Conservation (phyloP, 352 stramenopile genomes). For the Plasmopara viticola region DNA sequence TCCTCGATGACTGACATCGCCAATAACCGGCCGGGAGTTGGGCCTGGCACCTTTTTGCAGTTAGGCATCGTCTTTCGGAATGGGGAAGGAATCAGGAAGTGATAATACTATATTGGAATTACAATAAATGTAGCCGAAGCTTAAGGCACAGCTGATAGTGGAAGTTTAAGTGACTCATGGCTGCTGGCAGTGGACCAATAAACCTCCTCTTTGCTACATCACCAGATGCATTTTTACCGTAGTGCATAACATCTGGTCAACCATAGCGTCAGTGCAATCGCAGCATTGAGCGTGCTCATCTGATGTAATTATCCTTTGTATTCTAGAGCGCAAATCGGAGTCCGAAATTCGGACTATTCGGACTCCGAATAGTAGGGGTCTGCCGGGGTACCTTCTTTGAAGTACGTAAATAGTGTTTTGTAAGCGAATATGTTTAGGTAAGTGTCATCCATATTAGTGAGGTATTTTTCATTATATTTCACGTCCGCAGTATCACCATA, state of each 20-base stretch:
- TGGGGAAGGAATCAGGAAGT: conserved; percentile 17
- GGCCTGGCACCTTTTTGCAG: conserved; percentile 15
- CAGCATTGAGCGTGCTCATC: conserved; percentile 3
- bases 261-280: conserved; percentile 8
- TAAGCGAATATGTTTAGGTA: too few relatives aligned
- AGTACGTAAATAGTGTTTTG: too few relatives aligned
- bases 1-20: conserved; percentile 29
- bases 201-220: conserved; percentile 8
- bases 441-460: too few relatives aligned
- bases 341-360: too few relatives aligned
- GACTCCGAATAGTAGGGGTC: neutral
- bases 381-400: too few relatives aligned
- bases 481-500: too few relatives aligned
- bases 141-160: conserved; percentile 2
- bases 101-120: conserved; percentile 3
- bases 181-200: neutral
- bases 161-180: conserved; percentile 12
- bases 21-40: conserved; percentile 7
- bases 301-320: neutral
- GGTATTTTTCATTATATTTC: too few relatives aligned
- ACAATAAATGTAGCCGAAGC: conserved; percentile 10
- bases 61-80: conserved; percentile 27
- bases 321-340: conserved; percentile 1
- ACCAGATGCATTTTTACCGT: conserved; percentile 10
- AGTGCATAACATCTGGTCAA: conserved; percentile 11